Percentiles rank a stretch among this genome's conserved stretches.
phyloP scores from a whole-genome alignment of 768 basidiomycete genomes.

The Rossbeevera mucosa region DNA sequence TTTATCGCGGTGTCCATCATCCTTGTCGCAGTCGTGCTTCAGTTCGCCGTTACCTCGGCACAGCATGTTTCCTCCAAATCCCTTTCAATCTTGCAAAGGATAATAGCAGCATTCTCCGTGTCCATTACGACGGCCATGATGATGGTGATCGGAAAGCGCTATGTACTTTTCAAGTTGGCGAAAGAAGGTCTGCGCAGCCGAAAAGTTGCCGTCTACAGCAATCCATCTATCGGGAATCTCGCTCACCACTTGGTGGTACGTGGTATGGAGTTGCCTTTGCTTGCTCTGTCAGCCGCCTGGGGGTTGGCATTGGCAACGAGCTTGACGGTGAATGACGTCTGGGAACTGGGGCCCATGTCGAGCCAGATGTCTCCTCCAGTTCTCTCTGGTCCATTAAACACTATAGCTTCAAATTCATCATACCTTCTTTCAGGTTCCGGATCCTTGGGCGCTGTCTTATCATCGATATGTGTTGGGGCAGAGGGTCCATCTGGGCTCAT shows the following conservation, averaged over 20 bases:
- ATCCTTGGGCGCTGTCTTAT: conserved; percentile 1
- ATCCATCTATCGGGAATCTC: conserved; percentile 10
- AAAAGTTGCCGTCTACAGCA: conserved; percentile 12
- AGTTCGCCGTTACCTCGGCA: rapidly evolving
- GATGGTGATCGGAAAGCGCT: conserved; percentile 14
- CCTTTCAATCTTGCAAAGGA: conserved; percentile 7
- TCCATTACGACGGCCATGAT: conserved; percentile 13
- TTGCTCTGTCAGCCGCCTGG: conserved; percentile 11
- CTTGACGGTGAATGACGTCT: conserved; percentile 10
- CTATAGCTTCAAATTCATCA: not conserved
- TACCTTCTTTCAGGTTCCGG: not conserved
- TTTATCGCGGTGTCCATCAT: conserved; percentile 1
- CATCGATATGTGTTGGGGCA: conserved; percentile 2
- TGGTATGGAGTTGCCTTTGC: conserved; percentile 8
- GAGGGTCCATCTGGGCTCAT: conserved; percentile 3
- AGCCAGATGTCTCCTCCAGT: not conserved
- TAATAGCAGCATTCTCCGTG: conserved; percentile 8
- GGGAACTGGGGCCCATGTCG: conserved; percentile 2
- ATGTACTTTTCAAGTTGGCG: conserved; percentile 12
- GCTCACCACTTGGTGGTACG: not conserved
- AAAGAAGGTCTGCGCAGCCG: conserved; percentile 9
- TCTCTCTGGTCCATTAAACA: conserved; percentile 5
- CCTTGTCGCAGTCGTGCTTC: conserved; percentile 6
- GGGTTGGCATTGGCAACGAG: conserved; percentile 9
- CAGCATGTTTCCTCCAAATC: not conserved